phyloP scores from a whole-genome alignment of 106 monocot genomes.

The Platanthera guangdongensis region DNA sequence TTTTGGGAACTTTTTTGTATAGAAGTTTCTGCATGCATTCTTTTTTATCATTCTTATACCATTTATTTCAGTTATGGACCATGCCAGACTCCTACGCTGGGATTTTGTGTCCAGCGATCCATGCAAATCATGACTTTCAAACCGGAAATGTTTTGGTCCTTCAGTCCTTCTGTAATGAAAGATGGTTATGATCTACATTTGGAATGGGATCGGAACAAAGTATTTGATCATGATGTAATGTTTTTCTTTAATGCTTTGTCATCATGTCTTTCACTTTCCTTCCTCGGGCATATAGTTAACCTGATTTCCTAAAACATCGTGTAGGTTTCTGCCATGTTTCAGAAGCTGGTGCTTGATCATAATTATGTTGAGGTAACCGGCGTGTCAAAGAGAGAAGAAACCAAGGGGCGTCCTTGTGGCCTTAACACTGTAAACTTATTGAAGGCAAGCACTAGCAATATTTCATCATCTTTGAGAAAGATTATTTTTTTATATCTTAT shows the following conservation, averaged over 20 bases:
- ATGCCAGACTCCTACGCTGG: conserved; percentile 94
- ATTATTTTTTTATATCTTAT: background rate
- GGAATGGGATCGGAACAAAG: conserved; percentile 79
- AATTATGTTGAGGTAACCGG: conserved; percentile 53
- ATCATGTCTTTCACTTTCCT: background rate
- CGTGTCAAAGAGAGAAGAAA: conserved; percentile 70
- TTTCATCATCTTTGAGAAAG: background rate
- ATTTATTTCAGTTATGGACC: conserved; percentile 82
- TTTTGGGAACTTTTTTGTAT: background rate
- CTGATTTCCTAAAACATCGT: conserved; percentile 18
- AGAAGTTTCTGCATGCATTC: background rate
- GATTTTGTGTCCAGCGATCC: conserved; percentile 90
- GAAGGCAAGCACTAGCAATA: conserved; percentile 39
- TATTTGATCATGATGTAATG: conserved; percentile 83
- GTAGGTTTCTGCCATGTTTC: conserved; percentile 85
- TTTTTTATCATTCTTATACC: background rate
- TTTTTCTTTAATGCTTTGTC: conserved; percentile 12
- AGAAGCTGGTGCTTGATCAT: conserved; percentile 69
- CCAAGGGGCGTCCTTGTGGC: conserved; percentile 80
- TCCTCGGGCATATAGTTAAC: background rate
- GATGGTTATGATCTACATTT: conserved; percentile 79
- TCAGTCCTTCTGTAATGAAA: conserved; percentile 55
- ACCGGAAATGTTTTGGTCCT: conserved; percentile 89
- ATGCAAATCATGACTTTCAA: conserved; percentile 94
- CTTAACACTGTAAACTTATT: conserved; percentile 90